Base-by-base conservation (phyloP, 1,284 basidiomycete genomes). In the Chondrostereum purpureum region DNA sequence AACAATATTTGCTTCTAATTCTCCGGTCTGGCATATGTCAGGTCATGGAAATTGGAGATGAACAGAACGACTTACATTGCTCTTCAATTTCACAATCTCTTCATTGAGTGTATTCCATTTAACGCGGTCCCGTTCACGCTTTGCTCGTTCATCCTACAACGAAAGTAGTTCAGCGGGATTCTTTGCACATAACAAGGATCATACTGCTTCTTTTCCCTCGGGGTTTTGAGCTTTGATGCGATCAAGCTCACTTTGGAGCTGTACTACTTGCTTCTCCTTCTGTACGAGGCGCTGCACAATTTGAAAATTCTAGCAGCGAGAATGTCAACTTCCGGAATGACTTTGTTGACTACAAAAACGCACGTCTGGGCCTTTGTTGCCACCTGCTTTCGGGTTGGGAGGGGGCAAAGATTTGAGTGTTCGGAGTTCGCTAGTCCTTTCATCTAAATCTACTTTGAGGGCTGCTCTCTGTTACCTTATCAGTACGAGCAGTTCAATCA, bases 261-360 rank as follows among this genome's bases (percentile, higher is more conserved):
- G 78, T 5, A 80, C 60, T 1, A 90, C 87, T 59, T 92, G 80
- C 58, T 88, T 91, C 65, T 94, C 91, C 60, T 92, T 92, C 56
- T 83, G 77, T 3, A 88, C 77, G 5, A 94, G 67, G 5, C 88
- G 79, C 57, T 91, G 88, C 10, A 92, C 80, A n/a, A 93, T 60
- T 52, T 83, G 77, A 48, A 89, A 75, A 53, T 75, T 80, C 73
- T 85, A 20, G 61, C 47, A 40, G 12, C 18, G 11, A n/a, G n/a
- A 44, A 23, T 21, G 6, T 40, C 33, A 17, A 39, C 38, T 8
- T 43, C 13, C 6, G 1, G 38, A 18, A 37, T 41, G 11, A 31
- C 24, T 5, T 31, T n/a, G 4, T 36, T 4, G 10, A 8, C 23
- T 33, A 24, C 5, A 10, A 10, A 6, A 18, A 50, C 60, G 35